Evolutionary conservation across 2,329 filamentous ascomycete species (phyloP).

Genomic region (Tolypocladium endophyticum): DNA sequence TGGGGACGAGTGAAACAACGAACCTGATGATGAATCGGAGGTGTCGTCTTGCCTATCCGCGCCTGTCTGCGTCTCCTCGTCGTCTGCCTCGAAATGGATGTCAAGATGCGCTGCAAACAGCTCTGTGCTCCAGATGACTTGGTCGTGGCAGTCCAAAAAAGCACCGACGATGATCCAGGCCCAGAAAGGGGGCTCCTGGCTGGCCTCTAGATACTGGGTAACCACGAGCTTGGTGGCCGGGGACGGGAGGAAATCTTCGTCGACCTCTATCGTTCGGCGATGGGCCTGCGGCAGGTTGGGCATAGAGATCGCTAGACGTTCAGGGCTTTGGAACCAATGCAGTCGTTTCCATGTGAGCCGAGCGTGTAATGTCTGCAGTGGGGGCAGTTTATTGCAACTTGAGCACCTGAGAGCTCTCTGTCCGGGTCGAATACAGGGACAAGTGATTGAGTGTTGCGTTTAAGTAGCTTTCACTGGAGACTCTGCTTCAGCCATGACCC

Average conservation of each 20-base stretch:
- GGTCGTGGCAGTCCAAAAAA: slow-evolving; percentile 32
- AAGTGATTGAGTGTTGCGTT: neutral
- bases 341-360: neutral
- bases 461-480: neutral
- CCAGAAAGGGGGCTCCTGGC: slow-evolving; percentile 24
- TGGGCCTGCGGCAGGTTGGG: slow-evolving; percentile 5
- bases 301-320: slow-evolving; percentile 7
- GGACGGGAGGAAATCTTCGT: slow-evolving; percentile 24
- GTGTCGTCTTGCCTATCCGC: slow-evolving; percentile 2
- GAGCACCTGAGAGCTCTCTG: too few species aligned
- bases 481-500: slow-evolving; percentile 6
- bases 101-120: slow-evolving; percentile 25
- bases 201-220: slow-evolving; percentile 28
- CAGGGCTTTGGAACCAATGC: neutral
- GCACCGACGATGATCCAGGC: slow-evolving; percentile 35
- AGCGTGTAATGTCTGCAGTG: neutral
- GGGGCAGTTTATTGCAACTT: neutral
- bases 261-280: slow-evolving; percentile 16
- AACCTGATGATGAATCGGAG: slow-evolving; percentile 10
- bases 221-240: slow-evolving; percentile 35
- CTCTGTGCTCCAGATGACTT: slow-evolving; percentile 35
- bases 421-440: neutral
- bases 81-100: slow-evolving; percentile 13
- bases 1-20: slow-evolving; percentile 2
- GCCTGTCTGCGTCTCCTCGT: slow-evolving; percentile 7